phyloP scores from a whole-genome alignment of 2,329 filamentous ascomycete species.

The Fusarium sp. region DNA sequence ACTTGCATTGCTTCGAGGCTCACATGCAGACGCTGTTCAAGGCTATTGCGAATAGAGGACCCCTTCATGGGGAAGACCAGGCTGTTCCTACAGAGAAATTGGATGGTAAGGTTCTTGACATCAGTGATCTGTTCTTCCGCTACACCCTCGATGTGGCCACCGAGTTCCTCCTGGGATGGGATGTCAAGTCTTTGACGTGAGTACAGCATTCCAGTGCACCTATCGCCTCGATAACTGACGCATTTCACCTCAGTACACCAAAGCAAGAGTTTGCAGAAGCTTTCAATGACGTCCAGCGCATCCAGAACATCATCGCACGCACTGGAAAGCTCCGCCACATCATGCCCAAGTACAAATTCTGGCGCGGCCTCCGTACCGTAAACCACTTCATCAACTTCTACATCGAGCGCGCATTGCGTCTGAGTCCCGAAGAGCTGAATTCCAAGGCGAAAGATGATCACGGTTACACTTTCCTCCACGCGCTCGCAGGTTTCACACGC shows the following conservation, averaged over 20 bases:
- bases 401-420: slow-evolving; percentile 77
- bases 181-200: slow-evolving; percentile 72
- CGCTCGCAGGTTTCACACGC: slow-evolving; percentile 83
- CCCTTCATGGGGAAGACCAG: slow-evolving; percentile 69
- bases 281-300: slow-evolving; percentile 81
- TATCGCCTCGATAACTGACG: not conserved
- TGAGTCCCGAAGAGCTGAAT: slow-evolving; percentile 78
- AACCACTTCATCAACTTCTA: slow-evolving; percentile 82
- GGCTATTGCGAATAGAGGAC: slow-evolving; percentile 70
- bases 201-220: not conserved
- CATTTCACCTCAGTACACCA: slow-evolving; percentile 58
- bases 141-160: slow-evolving; percentile 87
- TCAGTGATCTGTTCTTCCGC: slow-evolving; percentile 84
- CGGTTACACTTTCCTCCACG: slow-evolving; percentile 87
- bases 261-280: slow-evolving; percentile 80
- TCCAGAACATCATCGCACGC: slow-evolving; percentile 76
- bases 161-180: slow-evolving; percentile 85
- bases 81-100: slow-evolving; percentile 71
- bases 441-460: slow-evolving; percentile 77
- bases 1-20: slow-evolving; percentile 83
- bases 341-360: slow-evolving; percentile 74
- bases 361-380: slow-evolving; percentile 72
- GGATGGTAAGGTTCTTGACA: slow-evolving; percentile 73
- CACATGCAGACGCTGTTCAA: slow-evolving; percentile 81
- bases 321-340: slow-evolving; percentile 71